Conservation (phyloP, 2,329 filamentous ascomycete genomes). For the Phialemoniopsis sp. region DNA sequence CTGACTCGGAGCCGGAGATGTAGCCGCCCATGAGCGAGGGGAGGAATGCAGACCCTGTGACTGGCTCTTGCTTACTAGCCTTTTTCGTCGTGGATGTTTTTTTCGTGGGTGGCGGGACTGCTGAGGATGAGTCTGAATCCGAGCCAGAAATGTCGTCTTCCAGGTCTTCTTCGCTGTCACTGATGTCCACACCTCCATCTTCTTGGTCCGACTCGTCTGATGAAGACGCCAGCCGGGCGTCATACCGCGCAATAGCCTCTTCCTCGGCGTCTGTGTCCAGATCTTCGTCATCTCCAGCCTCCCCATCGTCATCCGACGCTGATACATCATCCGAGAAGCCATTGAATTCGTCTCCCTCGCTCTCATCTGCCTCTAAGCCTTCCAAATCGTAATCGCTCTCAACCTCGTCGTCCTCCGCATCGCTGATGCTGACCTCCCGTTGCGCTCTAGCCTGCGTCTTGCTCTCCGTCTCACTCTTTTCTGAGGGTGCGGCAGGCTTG, state of each 20-base stretch:
- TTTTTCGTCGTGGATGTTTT: slow-evolving; percentile 13
- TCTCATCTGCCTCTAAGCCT: slow-evolving; percentile 25
- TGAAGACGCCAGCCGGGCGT: slow-evolving; percentile 23
- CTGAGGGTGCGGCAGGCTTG: slow-evolving; percentile 9
- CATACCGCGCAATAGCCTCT: slow-evolving; percentile 13
- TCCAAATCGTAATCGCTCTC: slow-evolving; percentile 11
- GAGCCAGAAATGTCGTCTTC: slow-evolving; percentile 3
- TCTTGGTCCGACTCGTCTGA: slow-evolving; percentile 26
- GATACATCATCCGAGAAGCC: slow-evolving; percentile 8
- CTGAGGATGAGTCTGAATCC: neutral
- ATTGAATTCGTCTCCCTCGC: slow-evolving; percentile 22
- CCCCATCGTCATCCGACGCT: slow-evolving; percentile 12
- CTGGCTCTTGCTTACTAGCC: slow-evolving; percentile 7
- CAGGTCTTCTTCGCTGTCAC: neutral
- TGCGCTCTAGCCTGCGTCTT: slow-evolving; percentile 14
- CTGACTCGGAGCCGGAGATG: slow-evolving; percentile 69
- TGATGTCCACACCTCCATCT: slow-evolving; percentile 14
- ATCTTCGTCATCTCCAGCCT: slow-evolving; percentile 11
- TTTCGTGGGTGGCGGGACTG: slow-evolving; percentile 7
- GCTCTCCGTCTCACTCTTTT: slow-evolving; percentile 24
- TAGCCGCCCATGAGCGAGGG: slow-evolving; percentile 78
- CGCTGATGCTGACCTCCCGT: slow-evolving; percentile 3
- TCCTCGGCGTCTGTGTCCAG: slow-evolving; percentile 19
- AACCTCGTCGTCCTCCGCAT: slow-evolving; percentile 28
- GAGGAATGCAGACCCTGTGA: slow-evolving; percentile 57